Percentiles rank a stretch among this genome's conserved stretches.
Evolutionary conservation across 352 stramenopile species (phyloP).

Genomic region (Phytopythium aichiense): DNA sequence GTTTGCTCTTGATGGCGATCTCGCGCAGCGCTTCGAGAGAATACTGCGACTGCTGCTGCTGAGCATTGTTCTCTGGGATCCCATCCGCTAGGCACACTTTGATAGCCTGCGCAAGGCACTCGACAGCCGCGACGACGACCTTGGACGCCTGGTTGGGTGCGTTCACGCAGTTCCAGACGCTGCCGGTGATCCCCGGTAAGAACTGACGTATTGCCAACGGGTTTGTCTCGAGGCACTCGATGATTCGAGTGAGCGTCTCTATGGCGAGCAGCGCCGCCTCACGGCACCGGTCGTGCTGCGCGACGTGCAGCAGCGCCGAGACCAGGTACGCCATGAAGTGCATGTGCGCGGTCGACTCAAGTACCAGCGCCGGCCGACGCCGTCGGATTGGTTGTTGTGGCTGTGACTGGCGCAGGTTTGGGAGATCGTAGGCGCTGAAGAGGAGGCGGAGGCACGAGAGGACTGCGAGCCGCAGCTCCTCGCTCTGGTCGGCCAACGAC

Average conservation of each 20-base stretch:
- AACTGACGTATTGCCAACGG: slow-evolving; percentile 48
- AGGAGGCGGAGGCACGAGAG: slow-evolving; percentile 38
- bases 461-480: slow-evolving; percentile 58
- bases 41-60: slow-evolving; percentile 4
- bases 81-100: neutral
- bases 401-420: neutral
- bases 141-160: slow-evolving; percentile 65
- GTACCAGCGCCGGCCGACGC: slow-evolving; percentile 8
- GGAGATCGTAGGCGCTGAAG: slow-evolving; percentile 9
- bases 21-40: slow-evolving; percentile 16
- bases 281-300: slow-evolving; percentile 43
- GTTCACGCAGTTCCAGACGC: slow-evolving; percentile 61
- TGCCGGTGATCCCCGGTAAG: slow-evolving; percentile 59
- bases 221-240: slow-evolving; percentile 33
- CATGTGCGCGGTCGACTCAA: slow-evolving; percentile 27
- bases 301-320: slow-evolving; percentile 54
- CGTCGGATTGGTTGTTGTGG: slow-evolving; percentile 3
- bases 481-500: slow-evolving; percentile 20
- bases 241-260: slow-evolving; percentile 31
- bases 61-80: neutral
- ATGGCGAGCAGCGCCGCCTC: slow-evolving; percentile 33
- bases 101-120: slow-evolving; percentile 32
- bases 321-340: slow-evolving; percentile 75
- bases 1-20: neutral
- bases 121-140: slow-evolving; percentile 53